Conservation (phyloP, 2,329 filamentous ascomycete species). For the Cordyceps militaris region DNA sequence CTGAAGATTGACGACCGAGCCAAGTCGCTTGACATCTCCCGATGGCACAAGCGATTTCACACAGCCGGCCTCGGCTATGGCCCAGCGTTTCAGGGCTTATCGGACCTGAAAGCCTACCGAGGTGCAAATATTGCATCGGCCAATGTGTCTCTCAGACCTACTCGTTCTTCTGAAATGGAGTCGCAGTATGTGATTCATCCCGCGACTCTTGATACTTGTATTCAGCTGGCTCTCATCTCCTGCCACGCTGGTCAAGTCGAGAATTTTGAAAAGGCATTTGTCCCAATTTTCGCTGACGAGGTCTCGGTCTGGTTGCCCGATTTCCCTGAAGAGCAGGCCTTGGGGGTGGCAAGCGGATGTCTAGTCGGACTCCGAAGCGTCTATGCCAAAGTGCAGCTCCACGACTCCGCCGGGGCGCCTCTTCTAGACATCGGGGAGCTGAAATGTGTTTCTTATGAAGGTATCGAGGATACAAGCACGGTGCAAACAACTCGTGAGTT, state of each 20-base stretch:
- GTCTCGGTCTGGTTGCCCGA: background rate
- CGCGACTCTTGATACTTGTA: constrained; percentile 20
- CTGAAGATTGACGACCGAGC: background rate
- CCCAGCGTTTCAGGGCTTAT: constrained; percentile 17
- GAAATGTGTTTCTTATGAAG: constrained; percentile 18
- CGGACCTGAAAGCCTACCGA: constrained; percentile 18
- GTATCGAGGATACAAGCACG: constrained; percentile 15
- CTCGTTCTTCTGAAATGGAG: constrained; percentile 14
- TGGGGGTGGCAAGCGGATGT: constrained; percentile 3
- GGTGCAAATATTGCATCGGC: constrained; percentile 17
- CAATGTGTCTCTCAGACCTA: constrained; percentile 16
- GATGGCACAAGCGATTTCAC: constrained; percentile 20
- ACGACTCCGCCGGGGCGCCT: constrained; percentile 16
- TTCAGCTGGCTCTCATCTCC: constrained; percentile 21
- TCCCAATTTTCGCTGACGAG: constrained; percentile 11
- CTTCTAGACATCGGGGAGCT: constrained; percentile 20
- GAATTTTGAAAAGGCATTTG: constrained; percentile 20
- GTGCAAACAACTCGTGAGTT: background rate
- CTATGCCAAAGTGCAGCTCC: constrained; percentile 20
- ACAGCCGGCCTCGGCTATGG: constrained; percentile 20
- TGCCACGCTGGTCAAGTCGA: constrained; percentile 19
- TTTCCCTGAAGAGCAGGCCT: background rate
- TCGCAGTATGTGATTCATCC: constrained; percentile 9
- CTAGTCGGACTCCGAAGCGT: constrained; percentile 12
- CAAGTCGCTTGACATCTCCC: background rate